These are phyloP conservation scores for Aspergillus hancockii DNA, from an alignment of 495 filamentous ascomycete species.

Conservation along the genomic window DNA sequence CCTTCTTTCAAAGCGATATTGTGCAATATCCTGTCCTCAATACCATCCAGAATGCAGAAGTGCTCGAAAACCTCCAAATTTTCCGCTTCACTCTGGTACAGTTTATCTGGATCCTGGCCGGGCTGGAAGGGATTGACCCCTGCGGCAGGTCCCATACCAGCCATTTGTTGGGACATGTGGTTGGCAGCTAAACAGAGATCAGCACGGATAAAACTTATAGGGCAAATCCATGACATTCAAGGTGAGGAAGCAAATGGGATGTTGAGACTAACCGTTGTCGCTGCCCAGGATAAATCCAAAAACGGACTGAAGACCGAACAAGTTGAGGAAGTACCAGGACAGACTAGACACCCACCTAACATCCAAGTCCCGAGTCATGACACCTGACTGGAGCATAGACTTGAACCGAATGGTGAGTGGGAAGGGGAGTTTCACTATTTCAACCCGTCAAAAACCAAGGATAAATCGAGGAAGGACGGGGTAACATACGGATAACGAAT, in stretches of 20 bases:
- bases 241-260: neutral
- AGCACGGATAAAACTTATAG: slow-evolving; percentile 15
- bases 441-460: slow-evolving; percentile 18
- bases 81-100: slow-evolving; percentile 88
- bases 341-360: slow-evolving; percentile 97
- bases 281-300: slow-evolving; percentile 96
- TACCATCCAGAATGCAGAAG: slow-evolving; percentile 81
- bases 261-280: slow-evolving; percentile 76
- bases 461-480: neutral
- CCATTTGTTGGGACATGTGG: slow-evolving; percentile 95
- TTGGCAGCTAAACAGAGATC: slow-evolving; percentile 66
- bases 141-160: slow-evolving; percentile 69
- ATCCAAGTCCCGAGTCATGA: slow-evolving; percentile 92
- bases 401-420: slow-evolving; percentile 98
- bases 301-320: slow-evolving; percentile 95
- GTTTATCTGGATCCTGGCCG: slow-evolving; percentile 92
- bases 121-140: slow-evolving; percentile 81
- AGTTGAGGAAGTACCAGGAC: slow-evolving; percentile 97
- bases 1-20: slow-evolving; percentile 36
- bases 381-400: slow-evolving; percentile 96
- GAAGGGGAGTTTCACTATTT: slow-evolving; percentile 93
- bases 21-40: slow-evolving; percentile 78
- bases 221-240: neutral
- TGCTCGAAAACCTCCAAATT: slow-evolving; percentile 94
- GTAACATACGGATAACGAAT: slow-evolving; percentile 85